Conservation (phyloP, 2,329 filamentous ascomycete genomes). For the Fusarium cyanostomum region DNA sequence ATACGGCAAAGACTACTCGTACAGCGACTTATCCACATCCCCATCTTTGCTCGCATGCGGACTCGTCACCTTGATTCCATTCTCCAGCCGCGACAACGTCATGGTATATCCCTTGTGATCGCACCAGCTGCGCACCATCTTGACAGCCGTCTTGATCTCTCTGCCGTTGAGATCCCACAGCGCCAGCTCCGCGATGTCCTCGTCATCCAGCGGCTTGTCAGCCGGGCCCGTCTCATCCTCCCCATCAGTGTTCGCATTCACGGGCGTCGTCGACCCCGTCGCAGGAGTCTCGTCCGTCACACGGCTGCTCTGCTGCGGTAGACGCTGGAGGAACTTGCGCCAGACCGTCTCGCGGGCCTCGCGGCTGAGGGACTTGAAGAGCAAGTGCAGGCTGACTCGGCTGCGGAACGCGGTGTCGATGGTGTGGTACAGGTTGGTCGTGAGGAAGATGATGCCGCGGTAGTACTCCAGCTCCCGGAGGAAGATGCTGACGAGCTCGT, state of each 20-base stretch:
- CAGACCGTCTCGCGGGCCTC: constrained; percentile 54
- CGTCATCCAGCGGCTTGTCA: constrained; percentile 42
- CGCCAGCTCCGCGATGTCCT: constrained; percentile 51
- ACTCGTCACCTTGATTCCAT: constrained; percentile 56
- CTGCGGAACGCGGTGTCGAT: constrained; percentile 58
- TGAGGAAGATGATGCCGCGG: constrained; percentile 57
- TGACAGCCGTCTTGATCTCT: constrained; percentile 59
- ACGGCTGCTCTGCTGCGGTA: constrained; percentile 36
- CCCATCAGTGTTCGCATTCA: not conserved
- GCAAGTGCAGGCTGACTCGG: constrained; percentile 57
- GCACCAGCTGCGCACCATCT: constrained; percentile 58
- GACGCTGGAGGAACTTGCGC: constrained; percentile 56
- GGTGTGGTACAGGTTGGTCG: constrained; percentile 54
- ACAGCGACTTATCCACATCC: constrained; percentile 41
- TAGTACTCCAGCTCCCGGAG: constrained; percentile 58
- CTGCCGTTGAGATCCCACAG: constrained; percentile 56
- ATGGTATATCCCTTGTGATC: constrained; percentile 55
- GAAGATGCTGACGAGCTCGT: constrained; percentile 60
- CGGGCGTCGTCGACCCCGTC: constrained; percentile 13
- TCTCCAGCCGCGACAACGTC: constrained; percentile 55
- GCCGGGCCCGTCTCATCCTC: not conserved
- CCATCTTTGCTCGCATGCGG: constrained; percentile 52
- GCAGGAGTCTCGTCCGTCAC: constrained; percentile 2
- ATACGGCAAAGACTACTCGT: constrained; percentile 25
- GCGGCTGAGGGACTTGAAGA: constrained; percentile 53